These are phyloP conservation scores for Fusarium buharicum DNA, from an alignment of 2,329 filamentous ascomycete genomes.

Conservation along the genomic window DNA sequence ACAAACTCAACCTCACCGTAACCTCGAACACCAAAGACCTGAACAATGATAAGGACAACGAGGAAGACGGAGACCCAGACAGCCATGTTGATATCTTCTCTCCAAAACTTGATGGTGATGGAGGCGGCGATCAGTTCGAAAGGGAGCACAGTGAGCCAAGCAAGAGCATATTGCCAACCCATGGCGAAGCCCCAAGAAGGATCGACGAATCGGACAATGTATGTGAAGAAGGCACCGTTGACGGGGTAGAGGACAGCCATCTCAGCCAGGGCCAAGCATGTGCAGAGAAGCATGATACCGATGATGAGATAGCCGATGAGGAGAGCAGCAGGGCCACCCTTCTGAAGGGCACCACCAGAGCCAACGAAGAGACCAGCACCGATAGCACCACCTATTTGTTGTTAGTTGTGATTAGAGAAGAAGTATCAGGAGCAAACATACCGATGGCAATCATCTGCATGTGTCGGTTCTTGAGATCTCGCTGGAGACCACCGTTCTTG, in stretches of 20 bases:
- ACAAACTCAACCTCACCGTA: constrained; percentile 92
- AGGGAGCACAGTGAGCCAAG: constrained; percentile 86
- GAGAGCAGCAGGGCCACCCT: constrained; percentile 81
- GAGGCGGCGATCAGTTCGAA: constrained; percentile 88
- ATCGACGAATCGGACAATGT: constrained; percentile 90
- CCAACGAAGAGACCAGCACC: constrained; percentile 89
- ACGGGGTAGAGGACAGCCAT: constrained; percentile 91
- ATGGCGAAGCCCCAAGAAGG: constrained; percentile 95
- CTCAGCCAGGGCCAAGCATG: constrained; percentile 90
- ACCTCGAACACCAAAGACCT: constrained; percentile 86
- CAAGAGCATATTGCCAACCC: constrained; percentile 93
- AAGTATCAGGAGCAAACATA: constrained; percentile 11
- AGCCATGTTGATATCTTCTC: constrained; percentile 69
- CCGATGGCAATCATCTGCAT: constrained; percentile 97
- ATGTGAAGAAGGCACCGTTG: constrained; percentile 90
- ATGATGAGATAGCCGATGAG: constrained; percentile 73
- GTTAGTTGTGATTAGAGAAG: constrained; percentile 6
- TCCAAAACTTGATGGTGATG: constrained; percentile 86
- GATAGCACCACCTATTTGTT: constrained; percentile 46
- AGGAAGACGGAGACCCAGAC: constrained; percentile 89
- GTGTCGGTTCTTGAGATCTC: constrained; percentile 83
- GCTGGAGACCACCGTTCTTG: constrained; percentile 45
- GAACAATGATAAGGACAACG: constrained; percentile 78
- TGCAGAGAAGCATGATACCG: constrained; percentile 53
- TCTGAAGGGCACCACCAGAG: constrained; percentile 75